A percentile compares a stretch with the other conserved stretches of the same genome.
Evolutionary conservation across 2,329 filamentous ascomycete species (phyloP).

Genomic region (Neonectria sp.): DNA sequence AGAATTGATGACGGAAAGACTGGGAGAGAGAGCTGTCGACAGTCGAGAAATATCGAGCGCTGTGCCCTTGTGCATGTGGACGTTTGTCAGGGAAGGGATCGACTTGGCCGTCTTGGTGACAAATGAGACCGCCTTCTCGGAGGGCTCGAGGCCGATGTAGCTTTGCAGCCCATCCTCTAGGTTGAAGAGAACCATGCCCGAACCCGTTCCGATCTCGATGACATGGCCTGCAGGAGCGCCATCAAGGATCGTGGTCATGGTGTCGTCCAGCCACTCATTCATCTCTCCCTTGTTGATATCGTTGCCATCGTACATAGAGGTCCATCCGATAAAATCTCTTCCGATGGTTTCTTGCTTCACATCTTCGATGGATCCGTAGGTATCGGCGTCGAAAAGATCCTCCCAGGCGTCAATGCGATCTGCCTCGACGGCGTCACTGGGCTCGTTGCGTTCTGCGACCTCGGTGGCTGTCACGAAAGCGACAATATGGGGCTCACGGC

Average conservation of each 20-base stretch:
- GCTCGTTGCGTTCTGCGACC: constrained; percentile 5
- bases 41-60: constrained; percentile 37
- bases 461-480: not conserved
- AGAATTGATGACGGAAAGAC: constrained; percentile 47
- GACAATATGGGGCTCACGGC: not conserved
- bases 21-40: not conserved
- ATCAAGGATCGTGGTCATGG: constrained; percentile 40
- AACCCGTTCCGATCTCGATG: constrained; percentile 50
- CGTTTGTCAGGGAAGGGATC: constrained; percentile 14
- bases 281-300: constrained; percentile 49
- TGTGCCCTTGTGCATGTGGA: constrained; percentile 36
- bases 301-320: constrained; percentile 45
- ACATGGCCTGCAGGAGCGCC: constrained; percentile 34
- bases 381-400: constrained; percentile 29
- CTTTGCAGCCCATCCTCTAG: constrained; percentile 25
- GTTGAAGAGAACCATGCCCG: constrained; percentile 53
- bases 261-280: constrained; percentile 53
- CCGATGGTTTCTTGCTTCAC: constrained; percentile 32
- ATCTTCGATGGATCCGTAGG: constrained; percentile 32
- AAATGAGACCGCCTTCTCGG: constrained; percentile 40
- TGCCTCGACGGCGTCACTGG: not conserved
- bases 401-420: constrained; percentile 23
- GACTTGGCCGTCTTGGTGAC: constrained; percentile 33
- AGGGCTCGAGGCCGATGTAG: constrained; percentile 50
- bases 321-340: constrained; percentile 46